Evolutionary conservation across 805 yeast genomes (phyloP).

Genomic region (Spathaspora girioi): DNA sequence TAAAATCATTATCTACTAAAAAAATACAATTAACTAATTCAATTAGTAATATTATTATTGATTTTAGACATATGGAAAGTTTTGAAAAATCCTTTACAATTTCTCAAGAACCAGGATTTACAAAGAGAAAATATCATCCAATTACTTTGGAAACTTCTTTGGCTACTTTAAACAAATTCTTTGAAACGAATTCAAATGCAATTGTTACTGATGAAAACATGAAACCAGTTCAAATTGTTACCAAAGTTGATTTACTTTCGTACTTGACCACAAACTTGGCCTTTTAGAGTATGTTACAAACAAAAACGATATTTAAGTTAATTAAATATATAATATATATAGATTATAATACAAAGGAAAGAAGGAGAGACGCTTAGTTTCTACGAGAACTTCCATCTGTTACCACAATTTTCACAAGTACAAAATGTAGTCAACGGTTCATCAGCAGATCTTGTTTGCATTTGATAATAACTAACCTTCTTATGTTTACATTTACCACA

Average conservation of each 20-base stretch:
- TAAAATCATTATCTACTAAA: conserved; percentile 63
- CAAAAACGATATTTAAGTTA: too few species aligned
- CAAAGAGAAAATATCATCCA: conserved; percentile 63
- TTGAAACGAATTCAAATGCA: conserved; percentile 82
- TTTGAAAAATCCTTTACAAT: conserved; percentile 63
- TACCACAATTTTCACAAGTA: conserved; percentile 96
- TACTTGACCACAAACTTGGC: conserved; percentile 36
- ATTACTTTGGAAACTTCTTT: conserved; percentile 66
- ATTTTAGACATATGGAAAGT: conserved; percentile 69
- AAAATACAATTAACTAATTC: conserved; percentile 53
- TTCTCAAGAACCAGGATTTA: conserved; percentile 49
- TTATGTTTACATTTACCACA: conserved; percentile 98
- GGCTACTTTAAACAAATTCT: conserved; percentile 68
- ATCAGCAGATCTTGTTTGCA: conserved; percentile 98
- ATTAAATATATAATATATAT: background rate
- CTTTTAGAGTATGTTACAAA: too few species aligned
- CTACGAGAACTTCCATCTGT: conserved; percentile 94
- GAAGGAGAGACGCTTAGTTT: background rate
- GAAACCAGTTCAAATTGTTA: conserved; percentile 78
- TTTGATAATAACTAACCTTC: conserved; percentile 93
- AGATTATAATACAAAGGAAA: conserved; percentile 2
- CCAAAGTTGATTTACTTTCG: conserved; percentile 79
- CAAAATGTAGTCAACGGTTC: conserved; percentile 98
- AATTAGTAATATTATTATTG: conserved; percentile 59
- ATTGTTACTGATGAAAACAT: conserved; percentile 69